These are phyloP conservation scores for Echium plantagineum DNA, from an alignment of 257 asterid genomes.

Conservation along the genomic window DNA sequence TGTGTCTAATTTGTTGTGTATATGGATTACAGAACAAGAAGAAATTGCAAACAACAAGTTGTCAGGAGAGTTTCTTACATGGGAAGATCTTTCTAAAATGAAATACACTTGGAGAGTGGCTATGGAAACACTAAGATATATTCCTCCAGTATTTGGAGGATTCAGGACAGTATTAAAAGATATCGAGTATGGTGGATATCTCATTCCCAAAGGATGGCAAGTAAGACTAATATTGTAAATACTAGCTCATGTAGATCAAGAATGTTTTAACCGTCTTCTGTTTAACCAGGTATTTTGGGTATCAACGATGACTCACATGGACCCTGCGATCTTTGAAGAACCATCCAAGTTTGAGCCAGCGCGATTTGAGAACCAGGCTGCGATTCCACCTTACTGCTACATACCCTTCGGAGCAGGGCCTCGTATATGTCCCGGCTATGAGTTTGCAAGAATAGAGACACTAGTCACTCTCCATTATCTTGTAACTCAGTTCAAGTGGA, in stretches of 20 bases:
- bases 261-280: background rate
- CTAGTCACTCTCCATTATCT: slow-evolving; percentile 41
- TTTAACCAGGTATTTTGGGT: slow-evolving; percentile 48
- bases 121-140: slow-evolving; percentile 47
- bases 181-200: slow-evolving; percentile 45
- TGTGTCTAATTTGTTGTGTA: background rate
- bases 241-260: background rate
- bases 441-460: slow-evolving; percentile 59
- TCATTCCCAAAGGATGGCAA: slow-evolving; percentile 76
- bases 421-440: slow-evolving; percentile 73
- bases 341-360: slow-evolving; percentile 48
- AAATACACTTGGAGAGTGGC: slow-evolving; percentile 71
- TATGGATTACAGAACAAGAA: slow-evolving; percentile 42
- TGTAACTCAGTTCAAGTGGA: slow-evolving; percentile 49
- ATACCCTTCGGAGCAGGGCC: slow-evolving; percentile 64
- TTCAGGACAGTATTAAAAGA: slow-evolving; percentile 47
- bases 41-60: slow-evolving; percentile 34
- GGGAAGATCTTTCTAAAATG: slow-evolving; percentile 73
- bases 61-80: slow-evolving; percentile 29
- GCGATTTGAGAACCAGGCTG: slow-evolving; percentile 34
- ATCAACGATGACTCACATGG: slow-evolving; percentile 58
- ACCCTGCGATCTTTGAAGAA: slow-evolving; percentile 35
- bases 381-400: slow-evolving; percentile 50
- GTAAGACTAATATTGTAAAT: slow-evolving; percentile 21
- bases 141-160: slow-evolving; percentile 64